Base-by-base conservation (phyloP, 805 yeast genomes). In the Yamadazyma takamatsuzukensis region DNA sequence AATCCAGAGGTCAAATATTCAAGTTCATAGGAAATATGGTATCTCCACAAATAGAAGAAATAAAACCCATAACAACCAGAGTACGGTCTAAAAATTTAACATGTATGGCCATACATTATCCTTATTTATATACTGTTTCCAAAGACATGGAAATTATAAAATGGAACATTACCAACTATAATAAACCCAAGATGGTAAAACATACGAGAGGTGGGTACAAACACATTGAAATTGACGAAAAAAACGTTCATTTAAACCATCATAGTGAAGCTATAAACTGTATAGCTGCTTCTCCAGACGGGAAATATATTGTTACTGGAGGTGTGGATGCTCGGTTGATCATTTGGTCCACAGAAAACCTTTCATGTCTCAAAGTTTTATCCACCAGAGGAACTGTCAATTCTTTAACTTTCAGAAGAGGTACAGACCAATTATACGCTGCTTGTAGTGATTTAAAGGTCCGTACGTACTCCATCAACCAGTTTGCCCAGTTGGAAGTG, bases 401-500 rank as follows among this genome's bases (percentile, higher is more conserved):
- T 43, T 74, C 90, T 13, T 58, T 89, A 32, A 71, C 76, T 3
- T 93, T 93, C 63, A 78, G 96, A 45, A 72, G 89, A 48, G 77
- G 75, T 37, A 70, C 90, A 4, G 93, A 83, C 60, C 93, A 87
- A 56, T 66, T 93, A 39, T 93, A 82, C 53, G 97, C 89, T 15
- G 83, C 96, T 1, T 87, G 96, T 61, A 90, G 88, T 1, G 98
- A 93, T 58, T 75, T 88, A 51, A 82, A 89, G 47, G 82, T 93
- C 44, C 76, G 97, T 54, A 84, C 95, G 0, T 93, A 76, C 56
- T 81, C 89, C 42, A 72, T 89, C 38, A 84, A 79, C 48, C 96
- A 88, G 59, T 73, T 82, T 51, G 80, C 96, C 4, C 95, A 87
- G 58, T 70, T 90, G 51, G 98, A 93, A 64, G 81, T 85, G 4